These are phyloP conservation scores for Monosporozyma aquatica DNA, from an alignment of 805 yeast genomes.

Conservation along the genomic window DNA sequence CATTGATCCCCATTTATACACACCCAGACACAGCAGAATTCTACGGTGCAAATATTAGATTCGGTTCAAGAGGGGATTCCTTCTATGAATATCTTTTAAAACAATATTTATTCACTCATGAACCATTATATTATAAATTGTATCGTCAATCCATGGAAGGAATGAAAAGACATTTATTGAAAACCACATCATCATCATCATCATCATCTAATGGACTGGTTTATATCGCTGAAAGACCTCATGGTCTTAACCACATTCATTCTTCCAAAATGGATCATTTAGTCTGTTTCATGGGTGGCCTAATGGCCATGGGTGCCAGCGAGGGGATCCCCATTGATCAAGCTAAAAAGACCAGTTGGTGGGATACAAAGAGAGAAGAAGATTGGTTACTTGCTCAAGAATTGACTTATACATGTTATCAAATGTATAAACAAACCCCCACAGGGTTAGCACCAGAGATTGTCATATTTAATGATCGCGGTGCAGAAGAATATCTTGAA, in stretches of 20 bases:
- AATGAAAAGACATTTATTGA: slow-evolving; percentile 55
- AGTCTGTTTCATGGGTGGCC: slow-evolving; percentile 86
- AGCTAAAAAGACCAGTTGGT: slow-evolving; percentile 45
- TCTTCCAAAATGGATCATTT: slow-evolving; percentile 83
- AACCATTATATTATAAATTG: slow-evolving; percentile 56
- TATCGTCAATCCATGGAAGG: slow-evolving; percentile 73
- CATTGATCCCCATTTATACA: slow-evolving; percentile 75
- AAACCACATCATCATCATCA: too few relatives aligned
- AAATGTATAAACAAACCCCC: slow-evolving; percentile 64
- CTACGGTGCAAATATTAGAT: slow-evolving; percentile 54
- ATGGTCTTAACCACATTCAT: slow-evolving; percentile 48
- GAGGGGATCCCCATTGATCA: slow-evolving; percentile 48
- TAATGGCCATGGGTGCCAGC: slow-evolving; percentile 83
- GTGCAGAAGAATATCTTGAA: slow-evolving; percentile 10
- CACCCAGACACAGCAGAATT: slow-evolving; percentile 66
- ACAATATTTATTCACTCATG: slow-evolving; percentile 72
- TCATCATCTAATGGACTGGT: slow-evolving; percentile 56
- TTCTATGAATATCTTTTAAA: slow-evolving; percentile 84
- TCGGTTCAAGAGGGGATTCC: slow-evolving; percentile 90
- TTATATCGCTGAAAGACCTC: slow-evolving; percentile 68
- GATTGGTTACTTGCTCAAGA: slow-evolving; percentile 68
- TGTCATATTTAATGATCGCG: slow-evolving; percentile 67
- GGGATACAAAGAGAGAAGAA: slow-evolving; percentile 50
- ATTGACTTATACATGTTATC: slow-evolving; percentile 71
- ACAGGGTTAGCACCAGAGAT: slow-evolving; percentile 87